Base-by-base conservation (phyloP, 208 protist species). In the Leishmania gerbilli region DNA sequence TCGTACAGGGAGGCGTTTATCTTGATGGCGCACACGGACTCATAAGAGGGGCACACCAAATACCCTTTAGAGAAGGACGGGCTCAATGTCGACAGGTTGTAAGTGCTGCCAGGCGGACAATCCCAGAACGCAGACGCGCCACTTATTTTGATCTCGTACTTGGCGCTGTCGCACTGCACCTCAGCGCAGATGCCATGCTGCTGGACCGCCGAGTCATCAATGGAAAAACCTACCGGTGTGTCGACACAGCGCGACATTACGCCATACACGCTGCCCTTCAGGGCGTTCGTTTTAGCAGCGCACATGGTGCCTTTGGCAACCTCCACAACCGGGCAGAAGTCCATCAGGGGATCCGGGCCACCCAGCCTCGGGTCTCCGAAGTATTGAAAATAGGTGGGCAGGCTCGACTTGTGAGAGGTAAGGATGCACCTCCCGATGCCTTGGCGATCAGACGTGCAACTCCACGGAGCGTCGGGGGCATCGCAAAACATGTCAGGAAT, bases 401-500 rank as follows among this genome's bases (percentile, higher is more conserved):
- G 60, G 17, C 3, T 11, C 3, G n/a, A 17, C 4, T 19, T 21
- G n/a, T 77, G 71, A 1, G 0, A 21, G 3, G 5, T 6, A 0
- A 92, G 31, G 4, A 21, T 9, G 74, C 91, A 96, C 31, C 4
- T 27, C 9, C 91, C 90, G 0, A 92, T 21, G 6, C 17, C 80
- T 1, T 3, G 2, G 34, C 82, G 84, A 47, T 91, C 87, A 19
- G 65, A 72, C 0, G 89, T 88, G 77, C 93, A 96, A 11, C 9
- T 31, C 37, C 51, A 8, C 3, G 51, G 21, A 11, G 17, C 24
- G 1, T 49, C 64, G 9, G 62, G 31, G 4, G 15, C 24, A 15
- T 31, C 75, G 74, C 89, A 92, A 84, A 90, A 95, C 84, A 95
- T 90, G 40, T 74, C 71, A 11, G 87, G 80, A 58, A 81, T 84